Conservation (phyloP, 2,329 filamentous ascomycete genomes). For the Metarhizium guizhouense region DNA sequence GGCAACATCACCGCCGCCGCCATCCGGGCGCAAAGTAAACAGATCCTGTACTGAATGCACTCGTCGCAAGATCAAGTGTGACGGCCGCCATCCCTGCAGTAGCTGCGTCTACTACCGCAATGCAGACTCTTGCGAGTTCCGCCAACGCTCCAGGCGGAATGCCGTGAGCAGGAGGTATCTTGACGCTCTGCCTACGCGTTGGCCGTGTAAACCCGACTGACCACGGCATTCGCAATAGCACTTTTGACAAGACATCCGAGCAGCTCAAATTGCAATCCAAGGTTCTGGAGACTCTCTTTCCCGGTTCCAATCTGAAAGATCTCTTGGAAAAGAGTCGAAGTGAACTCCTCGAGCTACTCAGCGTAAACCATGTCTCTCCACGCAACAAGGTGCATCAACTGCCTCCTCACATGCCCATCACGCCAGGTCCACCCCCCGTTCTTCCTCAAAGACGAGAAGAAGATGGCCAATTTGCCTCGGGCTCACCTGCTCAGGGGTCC, state of each 20-base stretch:
- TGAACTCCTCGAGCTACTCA: too few relatives aligned
- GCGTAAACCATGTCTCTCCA: too few relatives aligned
- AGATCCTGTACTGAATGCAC: too few relatives aligned
- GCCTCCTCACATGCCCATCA: too few relatives aligned
- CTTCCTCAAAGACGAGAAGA: conserved; percentile 14
- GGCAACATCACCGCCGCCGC: too few relatives aligned
- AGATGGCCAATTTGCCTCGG: neutral
- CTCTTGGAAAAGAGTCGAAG: conserved; percentile 13
- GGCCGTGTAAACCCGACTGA: neutral
- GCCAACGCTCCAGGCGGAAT: conserved; percentile 20
- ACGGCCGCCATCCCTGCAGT: too few relatives aligned
- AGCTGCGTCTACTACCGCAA: conserved; percentile 28
- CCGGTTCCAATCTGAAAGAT: conserved; percentile 7
- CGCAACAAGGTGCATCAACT: too few relatives aligned
- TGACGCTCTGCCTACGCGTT: too few relatives aligned
- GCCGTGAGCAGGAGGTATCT: conserved; percentile 19
- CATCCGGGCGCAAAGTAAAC: too few relatives aligned
- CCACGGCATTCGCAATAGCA: conserved; percentile 10
- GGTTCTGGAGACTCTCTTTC: conserved; percentile 16
- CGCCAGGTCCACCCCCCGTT: neutral
- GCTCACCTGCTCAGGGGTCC: too few relatives aligned
- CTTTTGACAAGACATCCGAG: conserved; percentile 16
- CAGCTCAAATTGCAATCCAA: conserved; percentile 14
- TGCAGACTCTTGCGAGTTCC: conserved; percentile 17
- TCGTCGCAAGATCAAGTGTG: too few relatives aligned